Conservation (phyloP, 169 alveolate species). For the Eimeria tenella region DNA sequence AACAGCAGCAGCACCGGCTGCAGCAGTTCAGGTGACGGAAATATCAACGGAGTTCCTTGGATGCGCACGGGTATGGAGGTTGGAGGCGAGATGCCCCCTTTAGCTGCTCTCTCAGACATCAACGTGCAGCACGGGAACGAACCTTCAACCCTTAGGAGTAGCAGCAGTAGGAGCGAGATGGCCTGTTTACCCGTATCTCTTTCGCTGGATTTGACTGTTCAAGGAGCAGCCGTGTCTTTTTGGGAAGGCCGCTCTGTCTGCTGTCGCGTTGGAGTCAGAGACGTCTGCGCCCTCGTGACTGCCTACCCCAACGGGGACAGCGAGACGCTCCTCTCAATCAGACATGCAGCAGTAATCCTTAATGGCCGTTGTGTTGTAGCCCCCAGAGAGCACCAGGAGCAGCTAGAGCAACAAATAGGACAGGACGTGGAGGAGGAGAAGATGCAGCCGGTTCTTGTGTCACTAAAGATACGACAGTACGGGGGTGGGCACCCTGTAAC, state of each 20-base stretch:
- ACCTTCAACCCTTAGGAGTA: conserved; percentile 23
- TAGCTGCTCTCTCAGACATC: background rate
- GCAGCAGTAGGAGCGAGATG: background rate
- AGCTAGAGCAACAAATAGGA: background rate
- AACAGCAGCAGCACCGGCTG: conserved; percentile 25
- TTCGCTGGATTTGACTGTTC: conserved; percentile 33
- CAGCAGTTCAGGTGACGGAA: background rate
- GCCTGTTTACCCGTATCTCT: conserved; percentile 19
- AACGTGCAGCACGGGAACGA: background rate
- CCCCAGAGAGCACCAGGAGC: conserved; percentile 32
- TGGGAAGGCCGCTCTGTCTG: conserved; percentile 48
- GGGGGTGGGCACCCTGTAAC: conserved; percentile 59
- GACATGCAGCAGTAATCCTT: conserved; percentile 56
- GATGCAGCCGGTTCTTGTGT: background rate
- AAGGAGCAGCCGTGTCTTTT: conserved; percentile 35
- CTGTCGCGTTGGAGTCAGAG: conserved; percentile 45
- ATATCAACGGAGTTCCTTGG: background rate
- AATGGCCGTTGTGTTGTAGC: conserved; percentile 58
- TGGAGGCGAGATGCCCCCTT: conserved; percentile 65
- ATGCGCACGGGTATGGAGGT: conserved; percentile 29
- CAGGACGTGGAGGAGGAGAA: conserved; percentile 11
- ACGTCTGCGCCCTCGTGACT: background rate
- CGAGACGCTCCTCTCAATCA: conserved; percentile 11
- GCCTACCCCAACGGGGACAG: conserved; percentile 39
- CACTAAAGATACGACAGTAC: conserved; percentile 28